Evolutionary conservation across 441 rosid species (phyloP).

Genomic region (Erodium chrysanthum): DNA sequence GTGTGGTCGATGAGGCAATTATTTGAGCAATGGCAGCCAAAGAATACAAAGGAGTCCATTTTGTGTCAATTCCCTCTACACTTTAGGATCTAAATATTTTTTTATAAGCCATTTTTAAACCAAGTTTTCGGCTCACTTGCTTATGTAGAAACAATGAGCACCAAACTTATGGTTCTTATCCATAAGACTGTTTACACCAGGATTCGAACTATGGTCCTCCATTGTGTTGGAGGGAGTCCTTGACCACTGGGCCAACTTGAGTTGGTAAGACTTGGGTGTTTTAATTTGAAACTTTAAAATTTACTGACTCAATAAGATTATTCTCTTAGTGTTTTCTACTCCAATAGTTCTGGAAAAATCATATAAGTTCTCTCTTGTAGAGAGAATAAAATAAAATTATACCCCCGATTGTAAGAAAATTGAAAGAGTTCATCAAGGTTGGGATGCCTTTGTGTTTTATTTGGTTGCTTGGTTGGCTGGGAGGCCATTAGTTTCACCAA

Average conservation of each 20-base stretch:
- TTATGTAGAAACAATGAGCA: too few relatives aligned
- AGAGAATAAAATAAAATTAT: not conserved
- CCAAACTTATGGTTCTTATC: too few relatives aligned
- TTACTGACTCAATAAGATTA: too few relatives aligned
- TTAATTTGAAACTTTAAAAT: too few relatives aligned
- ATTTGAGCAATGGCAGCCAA: not conserved
- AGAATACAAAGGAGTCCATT: not conserved
- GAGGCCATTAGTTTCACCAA: conserved; percentile 1
- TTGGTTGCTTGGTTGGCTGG: not conserved
- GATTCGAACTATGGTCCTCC: too few relatives aligned
- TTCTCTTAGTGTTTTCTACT: not conserved
- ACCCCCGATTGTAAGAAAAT: not conserved
- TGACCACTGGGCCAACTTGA: too few relatives aligned
- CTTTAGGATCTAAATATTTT: conserved; percentile 7
- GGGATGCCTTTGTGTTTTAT: not conserved
- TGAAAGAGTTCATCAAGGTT: too few relatives aligned
- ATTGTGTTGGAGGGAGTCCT: too few relatives aligned
- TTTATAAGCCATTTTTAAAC: too few relatives aligned
- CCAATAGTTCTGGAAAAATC: not conserved
- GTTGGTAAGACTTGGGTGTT: too few relatives aligned
- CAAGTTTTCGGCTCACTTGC: too few relatives aligned
- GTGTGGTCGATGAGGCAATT: not conserved
- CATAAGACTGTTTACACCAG: too few relatives aligned
- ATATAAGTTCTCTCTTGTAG: not conserved
- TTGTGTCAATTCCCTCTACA: not conserved